Evolutionary conservation across 768 basidiomycete genomes (phyloP), one percentile per base, ranked within the genome.

Genomic region (Mycena vulgaris): DNA sequence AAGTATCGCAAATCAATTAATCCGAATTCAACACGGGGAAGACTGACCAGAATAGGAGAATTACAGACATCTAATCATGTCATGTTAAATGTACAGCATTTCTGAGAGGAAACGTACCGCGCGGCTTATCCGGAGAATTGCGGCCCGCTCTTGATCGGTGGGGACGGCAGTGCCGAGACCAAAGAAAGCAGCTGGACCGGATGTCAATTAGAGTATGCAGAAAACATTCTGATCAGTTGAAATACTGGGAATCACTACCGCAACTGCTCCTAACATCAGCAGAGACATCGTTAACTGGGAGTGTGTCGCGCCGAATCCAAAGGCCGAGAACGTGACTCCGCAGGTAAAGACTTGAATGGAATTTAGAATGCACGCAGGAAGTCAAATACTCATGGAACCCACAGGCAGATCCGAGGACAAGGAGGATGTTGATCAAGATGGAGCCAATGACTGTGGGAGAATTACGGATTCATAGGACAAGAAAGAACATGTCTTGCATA

Each of bases 361-460:
- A 6, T 21, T 45, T 45, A 37, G 35, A 37, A 37, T 37, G 8
- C 6, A 37, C 35, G 8, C 9, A 45, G 7, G 5, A 45, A 45
- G 42, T 27, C 7, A 5, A 14, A 16, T 6, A 7, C 21, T 13
- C 25, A 19, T 21, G 0, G 13, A 35, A 61, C 33, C 4, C 37
- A 61, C 60, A 37, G 19, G 60, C 45, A 2, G 14, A 2, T 30
- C 61, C 61, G 23, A 62, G 47, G 33, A 51, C 61, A 3, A 62
- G 23, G 28, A 62, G 61, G 9, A 62, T 62, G n/a, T 62, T 62
- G 23, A 62, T 51, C 23, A 62, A n/a, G 33, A 62, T 51, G 6
- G 61, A 62, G 3, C 61, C 61, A 28, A 62, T 35, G 16, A 62
- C 61, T 62, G 23, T 8, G n/a, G 19, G 28, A 33, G 2, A 23